These are phyloP conservation scores for Cornus controversa DNA, from an alignment of 148 eudicot species.

Conservation along the genomic window DNA sequence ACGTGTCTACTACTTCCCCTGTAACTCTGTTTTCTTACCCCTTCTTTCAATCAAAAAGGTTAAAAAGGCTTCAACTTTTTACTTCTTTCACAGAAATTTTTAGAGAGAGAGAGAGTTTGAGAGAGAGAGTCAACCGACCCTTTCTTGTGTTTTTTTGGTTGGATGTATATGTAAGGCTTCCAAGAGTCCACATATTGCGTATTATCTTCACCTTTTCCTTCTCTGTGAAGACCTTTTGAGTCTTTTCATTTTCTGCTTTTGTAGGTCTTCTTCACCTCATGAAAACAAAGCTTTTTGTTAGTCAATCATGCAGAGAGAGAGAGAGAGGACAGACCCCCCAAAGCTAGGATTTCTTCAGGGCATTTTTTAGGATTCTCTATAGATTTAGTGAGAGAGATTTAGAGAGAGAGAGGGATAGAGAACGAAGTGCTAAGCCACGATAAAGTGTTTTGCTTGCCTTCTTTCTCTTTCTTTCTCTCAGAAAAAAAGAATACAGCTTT, in stretches of 20 bases:
- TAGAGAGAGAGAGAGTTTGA: conserved; percentile 14
- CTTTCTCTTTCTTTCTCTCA: conserved; percentile 23
- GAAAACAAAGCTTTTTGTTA: conserved; percentile 22
- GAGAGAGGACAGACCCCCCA: conserved; percentile 22
- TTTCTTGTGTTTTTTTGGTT: conserved; percentile 30
- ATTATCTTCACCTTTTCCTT: conserved; percentile 24
- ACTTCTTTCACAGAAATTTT: background rate
- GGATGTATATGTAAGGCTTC: conserved; percentile 71
- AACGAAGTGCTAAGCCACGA: conserved; percentile 20
- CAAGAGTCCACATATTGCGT: conserved; percentile 67
- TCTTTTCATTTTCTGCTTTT: conserved; percentile 12
- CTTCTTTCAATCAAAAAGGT: conserved; percentile 2
- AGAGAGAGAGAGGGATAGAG: conserved; percentile 26
- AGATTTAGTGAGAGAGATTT: background rate
- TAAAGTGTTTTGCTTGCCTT: background rate
- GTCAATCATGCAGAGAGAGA: conserved; percentile 62
- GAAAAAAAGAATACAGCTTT: background rate
- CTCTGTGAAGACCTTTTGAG: conserved; percentile 7
- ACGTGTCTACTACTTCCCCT: too few species aligned
- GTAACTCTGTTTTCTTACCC: conserved; percentile 13
- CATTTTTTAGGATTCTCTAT: background rate
- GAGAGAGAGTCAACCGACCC: conserved; percentile 56
- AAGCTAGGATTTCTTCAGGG: conserved; percentile 17
- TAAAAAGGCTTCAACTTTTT: background rate
- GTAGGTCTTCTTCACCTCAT: conserved; percentile 11